Percentiles rank a stretch among this genome's conserved stretches.
phyloP scores from a whole-genome alignment of 257 asterid species.

The Ilex aquifolium region DNA sequence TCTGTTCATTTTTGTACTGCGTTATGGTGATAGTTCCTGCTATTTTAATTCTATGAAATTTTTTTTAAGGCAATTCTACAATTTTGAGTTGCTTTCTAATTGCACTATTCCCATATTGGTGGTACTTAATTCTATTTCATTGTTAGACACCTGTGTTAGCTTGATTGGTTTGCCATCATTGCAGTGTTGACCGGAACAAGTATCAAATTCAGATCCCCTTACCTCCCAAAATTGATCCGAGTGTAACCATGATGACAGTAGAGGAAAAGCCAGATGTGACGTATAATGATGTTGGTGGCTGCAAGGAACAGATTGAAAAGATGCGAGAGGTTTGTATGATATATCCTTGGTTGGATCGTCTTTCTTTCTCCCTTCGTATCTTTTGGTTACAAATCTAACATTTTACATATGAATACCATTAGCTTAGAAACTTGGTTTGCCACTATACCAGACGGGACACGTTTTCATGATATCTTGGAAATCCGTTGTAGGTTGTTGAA shows the following conservation, averaged over 20 bases:
- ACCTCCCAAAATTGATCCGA: slow-evolving; percentile 98
- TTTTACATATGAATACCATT: neutral
- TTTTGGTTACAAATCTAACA: neutral
- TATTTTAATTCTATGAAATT: no score
- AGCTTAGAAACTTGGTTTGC: neutral
- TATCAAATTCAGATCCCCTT: slow-evolving; percentile 96
- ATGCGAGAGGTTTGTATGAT: slow-evolving; percentile 76
- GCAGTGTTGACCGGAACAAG: slow-evolving; percentile 89
- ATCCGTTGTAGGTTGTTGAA: slow-evolving; percentile 68
- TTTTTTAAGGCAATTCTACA: no score
- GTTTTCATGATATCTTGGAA: neutral
- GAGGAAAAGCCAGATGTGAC: slow-evolving; percentile 99
- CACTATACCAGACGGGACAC: neutral
- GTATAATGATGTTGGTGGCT: slow-evolving; percentile 95
- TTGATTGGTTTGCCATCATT: slow-evolving; percentile 8
- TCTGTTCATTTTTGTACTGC: no score
- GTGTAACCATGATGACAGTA: slow-evolving; percentile 99
- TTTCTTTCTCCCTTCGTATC: neutral
- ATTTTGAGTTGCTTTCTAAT: no score
- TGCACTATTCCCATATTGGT: no score
- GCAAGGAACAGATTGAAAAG: slow-evolving; percentile 97
- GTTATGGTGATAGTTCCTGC: no score
- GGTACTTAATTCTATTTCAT: no score
- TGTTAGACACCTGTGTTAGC: no score
- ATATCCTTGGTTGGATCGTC: neutral